These are phyloP conservation scores for Beauveria varroae DNA, from an alignment of 2,329 filamentous ascomycete genomes.

Conservation along the genomic window DNA sequence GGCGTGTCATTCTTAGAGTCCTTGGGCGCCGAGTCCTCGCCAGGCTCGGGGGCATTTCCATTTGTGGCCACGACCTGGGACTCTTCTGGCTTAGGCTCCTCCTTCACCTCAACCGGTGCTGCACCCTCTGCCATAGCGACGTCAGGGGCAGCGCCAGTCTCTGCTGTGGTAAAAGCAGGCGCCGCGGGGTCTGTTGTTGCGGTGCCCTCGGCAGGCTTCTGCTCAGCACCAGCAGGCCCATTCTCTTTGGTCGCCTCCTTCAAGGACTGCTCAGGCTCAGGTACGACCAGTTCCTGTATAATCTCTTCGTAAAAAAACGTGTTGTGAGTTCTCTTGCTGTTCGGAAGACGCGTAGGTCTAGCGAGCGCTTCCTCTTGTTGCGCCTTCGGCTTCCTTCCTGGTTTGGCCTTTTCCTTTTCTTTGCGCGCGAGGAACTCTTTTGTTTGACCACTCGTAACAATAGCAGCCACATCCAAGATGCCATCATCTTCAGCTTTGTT, in stretches of 20 bases:
- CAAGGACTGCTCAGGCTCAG: constrained; percentile 24
- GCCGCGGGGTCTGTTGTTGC: not conserved
- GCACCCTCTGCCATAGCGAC: not conserved
- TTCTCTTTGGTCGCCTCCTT: constrained; percentile 6
- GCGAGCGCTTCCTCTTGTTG: constrained; percentile 48
- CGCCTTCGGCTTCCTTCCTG: constrained; percentile 42
- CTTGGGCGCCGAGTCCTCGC: not conserved
- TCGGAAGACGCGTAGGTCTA: constrained; percentile 57
- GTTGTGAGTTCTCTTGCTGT: constrained; percentile 62
- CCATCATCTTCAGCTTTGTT: constrained; percentile 55
- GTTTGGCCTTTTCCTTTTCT: constrained; percentile 70
- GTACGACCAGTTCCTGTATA: constrained; percentile 44
- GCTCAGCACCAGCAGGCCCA: not conserved
- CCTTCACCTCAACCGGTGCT: not conserved
- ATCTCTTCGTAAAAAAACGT: constrained; percentile 69
- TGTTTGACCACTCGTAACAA: constrained; percentile 74
- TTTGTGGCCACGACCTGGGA: constrained; percentile 16
- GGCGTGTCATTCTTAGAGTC: constrained; percentile 21
- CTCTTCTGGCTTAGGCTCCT: constrained; percentile 14
- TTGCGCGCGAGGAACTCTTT: constrained; percentile 77
- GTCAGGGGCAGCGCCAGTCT: not conserved
- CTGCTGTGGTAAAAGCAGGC: not conserved
- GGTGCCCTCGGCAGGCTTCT: constrained; percentile 1
- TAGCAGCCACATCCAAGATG: constrained; percentile 75
- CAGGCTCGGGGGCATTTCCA: constrained; percentile 16